Evolutionary conservation across 352 stramenopile species (phyloP).

Genomic region (Globisporangium apiculatum): DNA sequence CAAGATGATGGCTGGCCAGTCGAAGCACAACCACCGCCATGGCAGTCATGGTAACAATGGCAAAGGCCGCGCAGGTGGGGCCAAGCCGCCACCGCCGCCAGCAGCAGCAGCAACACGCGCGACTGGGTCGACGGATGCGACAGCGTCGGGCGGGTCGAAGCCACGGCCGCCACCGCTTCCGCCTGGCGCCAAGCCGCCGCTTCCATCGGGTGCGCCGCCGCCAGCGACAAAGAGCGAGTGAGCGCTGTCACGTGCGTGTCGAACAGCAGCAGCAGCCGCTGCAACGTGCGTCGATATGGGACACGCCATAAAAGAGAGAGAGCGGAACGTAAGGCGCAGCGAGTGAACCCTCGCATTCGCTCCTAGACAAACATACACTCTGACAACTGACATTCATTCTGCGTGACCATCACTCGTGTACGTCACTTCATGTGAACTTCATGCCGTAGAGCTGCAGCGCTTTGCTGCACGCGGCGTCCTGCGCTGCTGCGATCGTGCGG

Average conservation of each 20-base stretch:
- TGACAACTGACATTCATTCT: neutral
- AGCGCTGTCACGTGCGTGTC: neutral
- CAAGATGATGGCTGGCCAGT: slow-evolving; percentile 73
- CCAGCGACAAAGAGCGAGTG: slow-evolving; percentile 19
- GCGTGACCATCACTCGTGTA: neutral
- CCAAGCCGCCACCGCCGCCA: slow-evolving; percentile 19
- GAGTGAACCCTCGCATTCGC: no score
- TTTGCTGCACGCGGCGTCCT: slow-evolving; percentile 59
- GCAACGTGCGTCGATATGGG: neutral
- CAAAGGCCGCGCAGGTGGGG: slow-evolving; percentile 12
- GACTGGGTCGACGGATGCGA: neutral
- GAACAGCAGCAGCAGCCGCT: neutral
- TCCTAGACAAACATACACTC: neutral
- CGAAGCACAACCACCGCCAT: slow-evolving; percentile 1
- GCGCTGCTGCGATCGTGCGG: slow-evolving; percentile 58
- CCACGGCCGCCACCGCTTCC: slow-evolving; percentile 49
- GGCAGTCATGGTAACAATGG: slow-evolving; percentile 19
- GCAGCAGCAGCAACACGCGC: neutral
- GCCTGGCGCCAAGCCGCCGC: slow-evolving; percentile 50
- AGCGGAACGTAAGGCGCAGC: no score
- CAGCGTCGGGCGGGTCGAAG: slow-evolving; percentile 16
- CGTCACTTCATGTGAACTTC: slow-evolving; percentile 22
- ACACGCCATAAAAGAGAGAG: no score
- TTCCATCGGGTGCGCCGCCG: slow-evolving; percentile 48
- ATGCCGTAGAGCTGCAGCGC: slow-evolving; percentile 65